Evolutionary conservation across 2,329 filamentous ascomycete genomes (phyloP), one percentile per base, ranked within the genome.

Genomic region (Parasarocladium wereldwijsianum): DNA sequence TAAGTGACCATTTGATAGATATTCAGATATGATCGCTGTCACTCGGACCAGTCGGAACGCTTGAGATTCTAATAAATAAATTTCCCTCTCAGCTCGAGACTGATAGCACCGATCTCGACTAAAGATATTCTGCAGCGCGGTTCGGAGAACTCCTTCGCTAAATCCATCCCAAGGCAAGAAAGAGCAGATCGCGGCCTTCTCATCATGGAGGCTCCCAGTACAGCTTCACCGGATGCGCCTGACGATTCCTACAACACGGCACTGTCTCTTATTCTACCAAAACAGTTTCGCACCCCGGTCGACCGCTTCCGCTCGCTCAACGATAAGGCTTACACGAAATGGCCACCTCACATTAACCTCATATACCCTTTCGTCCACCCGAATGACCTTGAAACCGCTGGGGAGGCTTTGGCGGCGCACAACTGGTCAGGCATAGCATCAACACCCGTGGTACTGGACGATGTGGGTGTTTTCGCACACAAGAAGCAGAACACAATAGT

Each of bases 291-390:
- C 54, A 36, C 52, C 2, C 40, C 61, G 4, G 45, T 75, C 30
- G 60, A 77, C 38, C 50, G 52, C 10, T 48, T 81, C 3, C 64
- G 75, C 25, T 58, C 54, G n/a, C 51, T 72, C 9, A 73, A 79
- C 48, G 75, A 80, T 46, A 70, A 69, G 36, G 59, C 64, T 1
- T 66, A 64, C 38, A 55, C 54, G 16, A 67, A 59, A 47, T 80
- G 76, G 75, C 72, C 74, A 4, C 68, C 73, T 9, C 75, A 79
- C 40, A 44, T 79, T 41, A 80, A 78, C 39, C 47, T 80, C 16
- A 40, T 77, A 14, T 79, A 79, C 42, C 76, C 74, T 0, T 80
- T 78, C 43, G 68, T 76, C 6, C 44, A 49, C 3, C 49, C 57
- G 0, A 58, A 65, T 3, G 39, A 40, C 7, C 53, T 80, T 3